These are phyloP conservation scores for Xanthoceras sorbifolium DNA, from an alignment of 345 rosid species.

Conservation along the genomic window DNA sequence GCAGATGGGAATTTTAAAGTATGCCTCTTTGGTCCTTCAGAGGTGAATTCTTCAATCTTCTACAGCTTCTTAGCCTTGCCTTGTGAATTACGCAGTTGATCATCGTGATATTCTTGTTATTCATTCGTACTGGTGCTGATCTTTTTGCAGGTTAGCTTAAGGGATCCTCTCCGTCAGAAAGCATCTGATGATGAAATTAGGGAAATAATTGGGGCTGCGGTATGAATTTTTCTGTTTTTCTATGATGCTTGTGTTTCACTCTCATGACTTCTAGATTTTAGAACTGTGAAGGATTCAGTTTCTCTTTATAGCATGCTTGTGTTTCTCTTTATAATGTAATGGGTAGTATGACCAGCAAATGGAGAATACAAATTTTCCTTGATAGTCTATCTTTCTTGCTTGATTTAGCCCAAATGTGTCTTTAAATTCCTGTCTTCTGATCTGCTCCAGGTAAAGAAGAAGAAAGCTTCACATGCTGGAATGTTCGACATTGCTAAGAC, in stretches of 20 bases:
- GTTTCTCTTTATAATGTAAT: not conserved
- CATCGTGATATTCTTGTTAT: not conserved
- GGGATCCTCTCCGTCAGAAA: slow-evolving; percentile 86
- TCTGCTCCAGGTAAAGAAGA: slow-evolving; percentile 66
- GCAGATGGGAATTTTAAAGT: slow-evolving; percentile 99
- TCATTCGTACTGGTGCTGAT: slow-evolving; percentile 10
- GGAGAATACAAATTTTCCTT: not conserved
- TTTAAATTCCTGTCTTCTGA: not conserved
- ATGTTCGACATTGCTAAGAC: slow-evolving; percentile 89
- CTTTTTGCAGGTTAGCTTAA: slow-evolving; percentile 74
- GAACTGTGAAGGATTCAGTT: not conserved
- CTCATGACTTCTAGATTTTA: not conserved
- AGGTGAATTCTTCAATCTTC: slow-evolving; percentile 44
- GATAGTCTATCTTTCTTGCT: not conserved
- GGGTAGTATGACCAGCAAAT: not conserved
- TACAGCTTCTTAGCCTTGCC: slow-evolving; percentile 7
- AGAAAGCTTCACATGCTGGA: slow-evolving; percentile 81
- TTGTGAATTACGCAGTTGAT: not conserved
- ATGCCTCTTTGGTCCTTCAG: slow-evolving; percentile 98
- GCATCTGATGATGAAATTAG: slow-evolving; percentile 67
- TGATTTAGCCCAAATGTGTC: not conserved
- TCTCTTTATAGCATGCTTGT: not conserved
- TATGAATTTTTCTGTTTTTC: slow-evolving; percentile 35
- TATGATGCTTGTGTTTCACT: not conserved
- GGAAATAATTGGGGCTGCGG: slow-evolving; percentile 90